Evolutionary conservation across 306 rosid genomes (phyloP).

Genomic region (Quercus parvula): DNA sequence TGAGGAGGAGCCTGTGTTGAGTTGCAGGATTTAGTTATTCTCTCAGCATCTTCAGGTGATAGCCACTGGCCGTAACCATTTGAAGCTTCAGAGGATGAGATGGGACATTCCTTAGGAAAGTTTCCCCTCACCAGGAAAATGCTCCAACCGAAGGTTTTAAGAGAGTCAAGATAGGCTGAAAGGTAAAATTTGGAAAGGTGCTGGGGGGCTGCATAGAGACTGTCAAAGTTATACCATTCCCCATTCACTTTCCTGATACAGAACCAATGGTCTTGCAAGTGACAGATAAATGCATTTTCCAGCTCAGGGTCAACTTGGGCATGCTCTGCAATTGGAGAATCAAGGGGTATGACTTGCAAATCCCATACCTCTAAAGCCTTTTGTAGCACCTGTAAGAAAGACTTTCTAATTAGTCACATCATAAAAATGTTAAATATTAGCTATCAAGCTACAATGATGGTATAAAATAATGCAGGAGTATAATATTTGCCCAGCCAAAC

Average conservation of each 20-base stretch:
- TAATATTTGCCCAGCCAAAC: background rate
- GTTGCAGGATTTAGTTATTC: slow-evolving; percentile 88
- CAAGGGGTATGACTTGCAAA: slow-evolving; percentile 95
- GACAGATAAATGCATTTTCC: slow-evolving; percentile 92
- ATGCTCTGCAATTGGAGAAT: slow-evolving; percentile 94
- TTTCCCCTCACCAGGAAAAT: slow-evolving; percentile 93
- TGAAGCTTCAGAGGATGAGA: slow-evolving; percentile 78
- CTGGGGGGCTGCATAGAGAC: slow-evolving; percentile 94
- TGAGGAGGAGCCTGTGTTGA: slow-evolving; percentile 55
- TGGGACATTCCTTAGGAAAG: slow-evolving; percentile 89
- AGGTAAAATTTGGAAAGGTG: slow-evolving; percentile 96
- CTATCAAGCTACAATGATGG: background rate
- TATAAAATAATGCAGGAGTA: too few relatives aligned
- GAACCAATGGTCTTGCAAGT: slow-evolving; percentile 96
- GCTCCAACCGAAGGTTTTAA: slow-evolving; percentile 97
- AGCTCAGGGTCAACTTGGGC: slow-evolving; percentile 97
- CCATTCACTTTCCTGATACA: slow-evolving; percentile 90
- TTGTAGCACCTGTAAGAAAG: slow-evolving; percentile 75
- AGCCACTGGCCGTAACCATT: slow-evolving; percentile 98
- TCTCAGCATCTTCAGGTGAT: slow-evolving; percentile 92
- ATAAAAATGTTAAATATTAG: background rate
- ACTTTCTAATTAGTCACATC: slow-evolving; percentile 12
- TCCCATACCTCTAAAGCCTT: slow-evolving; percentile 99
- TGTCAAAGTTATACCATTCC: slow-evolving; percentile 96
- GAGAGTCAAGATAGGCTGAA: slow-evolving; percentile 87